These are phyloP conservation scores for Melanogaster broomeanus DNA, from an alignment of 768 basidiomycete genomes.

Conservation along the genomic window DNA sequence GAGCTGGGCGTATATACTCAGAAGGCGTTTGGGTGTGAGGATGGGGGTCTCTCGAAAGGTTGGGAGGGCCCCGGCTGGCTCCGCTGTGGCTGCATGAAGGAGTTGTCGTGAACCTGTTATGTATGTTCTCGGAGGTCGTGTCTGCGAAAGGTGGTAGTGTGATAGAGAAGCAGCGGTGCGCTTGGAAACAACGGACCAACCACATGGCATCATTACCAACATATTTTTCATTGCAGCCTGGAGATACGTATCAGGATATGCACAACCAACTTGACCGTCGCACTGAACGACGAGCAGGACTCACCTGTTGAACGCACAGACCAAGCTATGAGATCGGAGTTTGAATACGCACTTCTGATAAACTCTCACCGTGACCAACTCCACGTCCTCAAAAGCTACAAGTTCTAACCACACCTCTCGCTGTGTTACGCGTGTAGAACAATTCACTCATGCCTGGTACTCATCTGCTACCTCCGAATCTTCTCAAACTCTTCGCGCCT, in stretches of 20 bases:
- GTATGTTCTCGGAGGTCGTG: constrained; percentile 1
- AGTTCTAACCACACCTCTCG: neutral
- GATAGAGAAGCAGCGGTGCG: constrained; percentile 8
- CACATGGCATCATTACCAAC: constrained; percentile 9
- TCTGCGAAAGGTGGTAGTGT: constrained; percentile 2
- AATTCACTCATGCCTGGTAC: constrained; percentile 56
- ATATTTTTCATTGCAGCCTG: constrained; percentile 21
- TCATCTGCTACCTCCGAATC: constrained; percentile 90
- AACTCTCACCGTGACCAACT: constrained; percentile 7
- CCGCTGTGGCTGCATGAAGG: constrained; percentile 11
- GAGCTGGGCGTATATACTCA: constrained; percentile 76
- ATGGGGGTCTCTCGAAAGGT: constrained; percentile 39
- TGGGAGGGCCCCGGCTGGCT: constrained; percentile 15
- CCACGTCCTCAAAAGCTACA: too few species aligned
- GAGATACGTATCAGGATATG: neutral
- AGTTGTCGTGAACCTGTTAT: constrained; percentile 8
- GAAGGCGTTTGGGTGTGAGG: constrained; percentile 52
- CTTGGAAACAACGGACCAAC: constrained; percentile 10
- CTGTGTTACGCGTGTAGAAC: neutral
- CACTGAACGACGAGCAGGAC: constrained; percentile 5
- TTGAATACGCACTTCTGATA: constrained; percentile 22
- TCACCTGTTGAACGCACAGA: constrained; percentile 8
- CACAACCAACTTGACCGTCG: neutral
- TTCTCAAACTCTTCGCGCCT: constrained; percentile 95
- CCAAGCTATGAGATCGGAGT: constrained; percentile 26